Evolutionary conservation across 192 early-diverging fungal genomes (phyloP), one percentile per base, ranked within the genome.

Genomic region (Coemansia sp.): DNA sequence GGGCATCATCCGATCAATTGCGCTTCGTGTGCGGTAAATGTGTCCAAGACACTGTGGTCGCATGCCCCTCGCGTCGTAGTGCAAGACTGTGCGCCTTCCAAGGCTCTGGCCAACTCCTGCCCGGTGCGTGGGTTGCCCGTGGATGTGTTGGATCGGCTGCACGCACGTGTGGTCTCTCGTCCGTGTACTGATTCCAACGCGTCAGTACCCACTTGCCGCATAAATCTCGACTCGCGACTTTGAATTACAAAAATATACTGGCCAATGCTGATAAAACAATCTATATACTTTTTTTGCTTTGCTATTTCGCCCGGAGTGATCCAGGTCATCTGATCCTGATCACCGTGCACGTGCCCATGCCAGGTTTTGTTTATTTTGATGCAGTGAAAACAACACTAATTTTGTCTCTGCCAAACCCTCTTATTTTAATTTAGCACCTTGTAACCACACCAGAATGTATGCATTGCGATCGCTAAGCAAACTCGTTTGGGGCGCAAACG

Each of bases 401-500:
- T 8, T 19, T 21, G n/a, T 19, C 19, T 49, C 19, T 49, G 8
- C n/a, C 12, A 26, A 26, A 12, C 23, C 3, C 5, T 21, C 16
- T 31, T n/a, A 14, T 57, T 57, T 37, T 57, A 7, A 17, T 38
- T 17, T n/a, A 37, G 6, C 19, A 37, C 21, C 35, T 37, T 17
- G 29, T 19, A 37, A 6, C 12, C 6, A 1, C 26, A 26, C 39
- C 41, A 48, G 27, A 38, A 92, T 92, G 88, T 84, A 86, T 61
- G 65, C 89, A 4, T 74, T 93, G 56, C 85, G 80, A 65, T 85
- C 88, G 39, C 75, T 93, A 14, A 82, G 87, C 23, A 84, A 82
- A 68, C 70, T 89, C 10, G 85, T 92, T 43, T 93, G 85, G 83
- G 90, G 91, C 52, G 59, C 71, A 29, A 68, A 62, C 12, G 68